Evolutionary conservation across 2,329 filamentous ascomycete species (phyloP).

Genomic region (Chalaropsis thielavioides): DNA sequence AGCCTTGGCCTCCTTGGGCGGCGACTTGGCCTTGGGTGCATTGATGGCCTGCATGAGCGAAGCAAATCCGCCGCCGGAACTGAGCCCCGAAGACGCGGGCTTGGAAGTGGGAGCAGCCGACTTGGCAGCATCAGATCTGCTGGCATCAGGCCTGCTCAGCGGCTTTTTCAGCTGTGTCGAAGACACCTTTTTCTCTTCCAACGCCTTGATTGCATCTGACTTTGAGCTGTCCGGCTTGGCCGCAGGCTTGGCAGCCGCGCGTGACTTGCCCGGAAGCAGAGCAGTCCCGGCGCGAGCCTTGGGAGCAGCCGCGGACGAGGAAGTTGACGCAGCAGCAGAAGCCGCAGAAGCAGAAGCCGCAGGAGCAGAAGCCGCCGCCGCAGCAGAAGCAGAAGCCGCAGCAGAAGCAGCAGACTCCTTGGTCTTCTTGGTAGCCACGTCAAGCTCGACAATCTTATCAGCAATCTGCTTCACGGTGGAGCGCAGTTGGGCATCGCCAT

Average conservation of each 20-base stretch:
- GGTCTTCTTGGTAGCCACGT: slow-evolving; percentile 31
- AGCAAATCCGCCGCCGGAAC: slow-evolving; percentile 36
- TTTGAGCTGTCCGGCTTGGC: slow-evolving; percentile 23
- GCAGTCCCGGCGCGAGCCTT: slow-evolving; percentile 23
- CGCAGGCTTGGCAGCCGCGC: slow-evolving; percentile 30
- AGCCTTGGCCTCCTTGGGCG: slow-evolving; percentile 36
- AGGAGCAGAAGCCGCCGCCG: too few relatives aligned
- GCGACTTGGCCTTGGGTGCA: slow-evolving; percentile 27
- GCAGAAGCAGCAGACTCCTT: slow-evolving; percentile 9
- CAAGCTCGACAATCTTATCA: slow-evolving; percentile 14
- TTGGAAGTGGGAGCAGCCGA: slow-evolving; percentile 22
- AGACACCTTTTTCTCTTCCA: slow-evolving; percentile 16
- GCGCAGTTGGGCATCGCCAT: slow-evolving; percentile 50
- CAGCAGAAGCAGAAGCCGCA: background rate
- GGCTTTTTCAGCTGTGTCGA: slow-evolving; percentile 19
- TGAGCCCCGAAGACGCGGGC: slow-evolving; percentile 23
- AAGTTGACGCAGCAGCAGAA: too few relatives aligned
- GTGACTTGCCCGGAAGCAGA: slow-evolving; percentile 36
- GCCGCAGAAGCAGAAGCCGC: too few relatives aligned
- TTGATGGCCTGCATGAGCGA: slow-evolving; percentile 39
- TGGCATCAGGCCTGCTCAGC: slow-evolving; percentile 22
- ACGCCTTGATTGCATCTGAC: slow-evolving; percentile 19
- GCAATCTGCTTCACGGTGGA: slow-evolving; percentile 44
- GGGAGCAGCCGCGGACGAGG: slow-evolving; percentile 20
- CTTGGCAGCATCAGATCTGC: slow-evolving; percentile 20